Evolutionary conservation across 495 filamentous ascomycete genomes (phyloP).

Genomic region (Letharia columbiana): DNA sequence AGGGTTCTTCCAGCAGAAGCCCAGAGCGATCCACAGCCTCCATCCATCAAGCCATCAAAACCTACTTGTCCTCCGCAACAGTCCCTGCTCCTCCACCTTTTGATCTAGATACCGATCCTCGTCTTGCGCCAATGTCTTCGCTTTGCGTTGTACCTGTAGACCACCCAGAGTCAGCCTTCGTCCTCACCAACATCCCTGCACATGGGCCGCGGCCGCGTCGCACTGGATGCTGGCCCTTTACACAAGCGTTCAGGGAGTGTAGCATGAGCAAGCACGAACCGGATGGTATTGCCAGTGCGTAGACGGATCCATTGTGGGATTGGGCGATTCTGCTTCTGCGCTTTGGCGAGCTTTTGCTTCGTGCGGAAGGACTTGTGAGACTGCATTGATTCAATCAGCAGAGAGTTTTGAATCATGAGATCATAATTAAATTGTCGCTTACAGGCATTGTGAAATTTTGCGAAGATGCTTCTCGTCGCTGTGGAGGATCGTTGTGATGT

Average conservation of each 20-base stretch:
- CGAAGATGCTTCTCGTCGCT: neutral
- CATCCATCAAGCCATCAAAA: neutral
- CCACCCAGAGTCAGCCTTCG: constrained; percentile 19
- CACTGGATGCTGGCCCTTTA: neutral
- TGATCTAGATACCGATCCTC: constrained; percentile 84
- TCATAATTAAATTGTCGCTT: neutral
- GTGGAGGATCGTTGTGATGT: neutral
- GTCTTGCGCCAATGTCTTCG: constrained; percentile 99
- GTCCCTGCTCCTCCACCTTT: neutral
- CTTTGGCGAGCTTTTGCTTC: constrained; percentile 99
- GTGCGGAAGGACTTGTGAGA: constrained; percentile 96
- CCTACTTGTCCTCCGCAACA: neutral
- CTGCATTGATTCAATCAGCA: constrained; percentile 3
- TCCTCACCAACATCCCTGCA: neutral
- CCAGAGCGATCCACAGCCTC: constrained; percentile 5
- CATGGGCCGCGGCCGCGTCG: neutral
- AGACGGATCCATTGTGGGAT: constrained; percentile 99
- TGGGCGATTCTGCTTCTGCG: constrained; percentile 98
- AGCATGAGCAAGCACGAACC: constrained; percentile 39
- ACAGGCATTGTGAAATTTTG: constrained; percentile 11
- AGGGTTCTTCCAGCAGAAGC: neutral
- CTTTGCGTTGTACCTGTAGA: constrained; percentile 94
- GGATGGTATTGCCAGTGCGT: constrained; percentile 95
- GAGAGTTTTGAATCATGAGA: too few relatives aligned
- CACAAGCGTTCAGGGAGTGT: neutral